These are phyloP conservation scores for Fusarium sp. DNA, from an alignment of 2,329 filamentous ascomycete species.

Conservation along the genomic window DNA sequence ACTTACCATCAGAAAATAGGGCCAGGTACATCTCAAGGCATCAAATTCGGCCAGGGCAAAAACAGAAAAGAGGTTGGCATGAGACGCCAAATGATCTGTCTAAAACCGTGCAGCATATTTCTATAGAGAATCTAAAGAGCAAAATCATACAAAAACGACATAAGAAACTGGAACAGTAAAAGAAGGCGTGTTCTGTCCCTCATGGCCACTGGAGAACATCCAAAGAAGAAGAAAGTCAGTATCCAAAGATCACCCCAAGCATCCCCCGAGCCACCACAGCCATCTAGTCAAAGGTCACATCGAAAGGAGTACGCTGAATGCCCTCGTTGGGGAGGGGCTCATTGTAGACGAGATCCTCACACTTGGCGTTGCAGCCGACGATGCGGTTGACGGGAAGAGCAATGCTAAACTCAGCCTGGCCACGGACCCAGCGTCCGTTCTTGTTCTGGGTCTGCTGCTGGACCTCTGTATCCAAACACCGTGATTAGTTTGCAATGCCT, in stretches of 20 bases:
- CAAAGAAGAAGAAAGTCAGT: neutral
- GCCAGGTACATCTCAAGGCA: neutral
- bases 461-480: conserved; percentile 3
- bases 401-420: conserved; percentile 32
- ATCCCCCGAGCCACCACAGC: neutral
- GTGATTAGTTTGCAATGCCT: neutral
- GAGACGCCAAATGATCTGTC: neutral
- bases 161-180: neutral
- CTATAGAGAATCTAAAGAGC: neutral
- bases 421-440: conserved; percentile 26
- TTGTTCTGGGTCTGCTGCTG: conserved; percentile 24
- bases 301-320: conserved; percentile 5
- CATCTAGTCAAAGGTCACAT: conserved; percentile 7
- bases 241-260: neutral
- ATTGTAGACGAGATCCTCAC: conserved; percentile 13
- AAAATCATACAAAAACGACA: neutral
- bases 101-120: neutral
- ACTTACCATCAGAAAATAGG: neutral
- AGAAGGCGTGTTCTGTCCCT: neutral
- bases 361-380: conserved; percentile 27
- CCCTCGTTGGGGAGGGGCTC: conserved; percentile 19
- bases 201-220: neutral
- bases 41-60: neutral
- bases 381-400: conserved; percentile 25
- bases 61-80: neutral